phyloP scores from a whole-genome alignment of 2,329 filamentous ascomycete genomes.

The Fonsecaea multimorphosa region DNA sequence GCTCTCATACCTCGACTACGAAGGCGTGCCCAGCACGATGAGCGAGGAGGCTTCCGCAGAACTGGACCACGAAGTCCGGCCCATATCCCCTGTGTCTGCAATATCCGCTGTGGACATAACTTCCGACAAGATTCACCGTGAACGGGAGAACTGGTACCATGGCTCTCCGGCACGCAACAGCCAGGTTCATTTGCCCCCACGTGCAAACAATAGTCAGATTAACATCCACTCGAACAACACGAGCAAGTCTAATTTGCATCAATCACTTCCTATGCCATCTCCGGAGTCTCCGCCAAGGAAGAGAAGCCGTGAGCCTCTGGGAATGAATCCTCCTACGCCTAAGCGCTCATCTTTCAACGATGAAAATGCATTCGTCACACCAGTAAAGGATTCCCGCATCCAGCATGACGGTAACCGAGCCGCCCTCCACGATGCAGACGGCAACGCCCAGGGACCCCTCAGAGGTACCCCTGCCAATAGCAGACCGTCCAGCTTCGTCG shows the following conservation, averaged over 20 bases:
- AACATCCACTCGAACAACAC: constrained; percentile 8
- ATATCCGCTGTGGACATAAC: constrained; percentile 32
- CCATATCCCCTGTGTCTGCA: constrained; percentile 37
- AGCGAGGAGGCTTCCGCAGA: constrained; percentile 31
- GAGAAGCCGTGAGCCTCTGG: constrained; percentile 48
- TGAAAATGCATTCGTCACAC: constrained; percentile 33
- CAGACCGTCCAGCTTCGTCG: constrained; percentile 42
- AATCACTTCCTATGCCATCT: constrained; percentile 24
- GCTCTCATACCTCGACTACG: constrained; percentile 40
- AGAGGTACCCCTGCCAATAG: constrained; percentile 11
- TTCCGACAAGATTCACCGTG: constrained; percentile 18
- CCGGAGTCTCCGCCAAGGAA: constrained; percentile 31
- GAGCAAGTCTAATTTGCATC: constrained; percentile 19
- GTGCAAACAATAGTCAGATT: constrained; percentile 12
- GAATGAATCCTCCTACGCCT: constrained; percentile 55
- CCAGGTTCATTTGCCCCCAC: constrained; percentile 21
- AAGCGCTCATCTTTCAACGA: constrained; percentile 42
- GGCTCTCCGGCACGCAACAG: constrained; percentile 22
- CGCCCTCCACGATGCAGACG: constrained; percentile 39
- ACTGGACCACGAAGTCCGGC: constrained; percentile 33
- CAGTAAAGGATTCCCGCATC: constrained; percentile 7
- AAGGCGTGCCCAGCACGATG: constrained; percentile 36
- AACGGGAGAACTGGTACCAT: constrained; percentile 35
- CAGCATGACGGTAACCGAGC: constrained; percentile 7
- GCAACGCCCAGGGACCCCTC: constrained; percentile 43